Evolutionary conservation across 2,329 filamentous ascomycete genomes (phyloP).

Genomic region (Metarhizium sp.): DNA sequence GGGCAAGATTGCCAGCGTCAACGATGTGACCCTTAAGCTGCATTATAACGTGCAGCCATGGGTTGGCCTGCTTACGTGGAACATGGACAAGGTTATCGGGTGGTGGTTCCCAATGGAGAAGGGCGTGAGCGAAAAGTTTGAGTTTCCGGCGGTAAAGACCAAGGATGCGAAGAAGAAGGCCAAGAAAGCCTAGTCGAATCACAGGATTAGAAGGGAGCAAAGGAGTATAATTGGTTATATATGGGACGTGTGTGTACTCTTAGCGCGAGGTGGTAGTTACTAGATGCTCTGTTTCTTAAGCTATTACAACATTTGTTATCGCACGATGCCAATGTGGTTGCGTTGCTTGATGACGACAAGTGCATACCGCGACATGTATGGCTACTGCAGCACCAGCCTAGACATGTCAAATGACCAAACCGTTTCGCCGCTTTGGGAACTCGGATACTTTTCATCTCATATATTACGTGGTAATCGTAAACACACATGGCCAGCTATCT

Average conservation of each 20-base stretch:
- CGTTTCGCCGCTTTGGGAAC: not conserved
- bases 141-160: slow-evolving; percentile 55
- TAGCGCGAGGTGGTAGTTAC: not conserved
- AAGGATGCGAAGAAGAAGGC: slow-evolving; percentile 27
- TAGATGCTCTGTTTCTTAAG: not conserved
- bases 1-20: slow-evolving; percentile 64
- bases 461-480: not conserved
- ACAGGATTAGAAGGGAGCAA: not conserved
- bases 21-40: slow-evolving; percentile 68
- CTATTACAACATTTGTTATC: too few relatives aligned
- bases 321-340: too few relatives aligned
- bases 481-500: not conserved
- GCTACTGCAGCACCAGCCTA: not conserved
- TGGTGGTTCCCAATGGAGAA: slow-evolving; percentile 57
- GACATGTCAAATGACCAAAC: not conserved
- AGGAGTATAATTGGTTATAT: not conserved
- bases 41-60: slow-evolving; percentile 98
- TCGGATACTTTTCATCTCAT: not conserved
- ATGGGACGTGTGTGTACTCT: not conserved
- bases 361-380: not conserved
- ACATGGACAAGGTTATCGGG: slow-evolving; percentile 45
- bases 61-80: slow-evolving; percentile 85
- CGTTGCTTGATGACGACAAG: too few relatives aligned
- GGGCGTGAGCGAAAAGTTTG: slow-evolving; percentile 55
- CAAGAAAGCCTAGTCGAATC: not conserved